Evolutionary conservation across 148 eudicot species (phyloP), one percentile per base, ranked within the genome.

Genomic region (Chenopodium quinoa): DNA sequence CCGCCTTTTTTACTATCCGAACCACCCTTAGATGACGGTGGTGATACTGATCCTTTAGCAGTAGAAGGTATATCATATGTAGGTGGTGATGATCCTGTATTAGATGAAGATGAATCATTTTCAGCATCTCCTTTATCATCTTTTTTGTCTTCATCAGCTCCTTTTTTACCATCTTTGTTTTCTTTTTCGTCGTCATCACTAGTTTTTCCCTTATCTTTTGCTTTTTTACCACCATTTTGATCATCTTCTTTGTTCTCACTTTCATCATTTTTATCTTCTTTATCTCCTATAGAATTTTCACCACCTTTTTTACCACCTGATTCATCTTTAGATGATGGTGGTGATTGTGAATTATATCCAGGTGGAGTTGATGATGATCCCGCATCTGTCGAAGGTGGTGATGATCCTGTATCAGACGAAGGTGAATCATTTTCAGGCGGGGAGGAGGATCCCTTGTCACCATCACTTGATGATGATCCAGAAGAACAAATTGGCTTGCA

Each of bases 401-500:
- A 58, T 58, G 63, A 12, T 58, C 63, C n/a, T 19, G 9, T 27
- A 62, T 62, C 27, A 37, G 74, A 37, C 22, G 74, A 68, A 29
- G 72, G 72, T 37, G 74, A 19, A 71, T 29, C 77, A 27, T 78
- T 56, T 1, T 25, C 69, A 14, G 86, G 44, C 1, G 63, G 52
- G 0, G 68, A 13, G 6, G 4, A 23, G 69, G 19, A 69, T 3
- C 46, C 4, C n/a, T 46, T 34, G 46, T 12, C 17, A 37, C n/a
- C 16, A 20, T 20, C 63, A 5, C 27, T 62, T 62, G 75, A 71
- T 32, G 81, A 76, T 32, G 81, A 76, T 0, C 70, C 77, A 0
- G 81, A 54, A 23, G 54, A 40, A 78, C 94, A 91, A 37, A 89
- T 84, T 2, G 92, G 94, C 77, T 84, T 85, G 58, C 94, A 91